Conservation (phyloP, 2,329 filamentous ascomycete genomes). For the Didymella arachidicola region DNA sequence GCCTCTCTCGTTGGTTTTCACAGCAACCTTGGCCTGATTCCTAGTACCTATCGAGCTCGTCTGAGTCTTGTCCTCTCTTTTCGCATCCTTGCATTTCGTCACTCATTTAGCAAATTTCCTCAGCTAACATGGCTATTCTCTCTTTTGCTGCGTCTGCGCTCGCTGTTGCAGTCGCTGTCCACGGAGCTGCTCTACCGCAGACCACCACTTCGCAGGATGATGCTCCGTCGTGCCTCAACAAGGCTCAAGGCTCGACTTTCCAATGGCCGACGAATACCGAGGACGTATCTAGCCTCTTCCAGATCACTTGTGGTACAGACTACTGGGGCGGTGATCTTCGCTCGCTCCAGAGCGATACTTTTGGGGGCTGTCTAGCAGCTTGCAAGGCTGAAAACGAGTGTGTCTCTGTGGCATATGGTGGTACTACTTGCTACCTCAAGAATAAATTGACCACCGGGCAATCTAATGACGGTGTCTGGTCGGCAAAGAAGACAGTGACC, state of each 20-base stretch:
- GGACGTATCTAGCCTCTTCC: not conserved
- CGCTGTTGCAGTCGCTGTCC: not conserved
- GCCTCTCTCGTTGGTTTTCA: not conserved
- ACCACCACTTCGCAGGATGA: not conserved
- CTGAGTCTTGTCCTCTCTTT: conserved; percentile 5
- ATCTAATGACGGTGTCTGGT: conserved; percentile 3
- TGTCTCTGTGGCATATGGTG: conserved; percentile 1
- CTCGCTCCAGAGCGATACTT: not conserved
- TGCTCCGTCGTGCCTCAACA: conserved; percentile 2
- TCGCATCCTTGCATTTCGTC: not conserved
- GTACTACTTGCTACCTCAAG: conserved; percentile 6
- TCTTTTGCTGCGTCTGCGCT: not conserved
- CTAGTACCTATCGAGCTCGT: not conserved
- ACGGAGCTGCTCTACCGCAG: conserved; percentile 8
- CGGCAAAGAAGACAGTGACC: not conserved
- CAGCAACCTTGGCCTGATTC: not conserved
- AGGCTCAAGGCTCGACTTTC: conserved; percentile 3
- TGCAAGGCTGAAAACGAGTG: not conserved
- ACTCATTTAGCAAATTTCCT: not conserved
- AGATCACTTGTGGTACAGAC: conserved; percentile 2
- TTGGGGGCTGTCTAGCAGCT: not conserved
- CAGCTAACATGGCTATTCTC: not conserved
- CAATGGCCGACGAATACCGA: not conserved
- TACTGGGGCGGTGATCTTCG: conserved; percentile 9
- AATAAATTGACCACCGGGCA: not conserved